Conservation (phyloP, 176 grass and related monocot species). For the Hordeum vulgare region MorexV3_pseudomolecules_assembly NC_058522.1:333921445-333921944, state of each 20-base stretch:
- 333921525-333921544: background rate
- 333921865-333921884: background rate
- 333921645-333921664: background rate
- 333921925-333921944: background rate
- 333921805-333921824: background rate
- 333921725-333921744: background rate
- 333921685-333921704: background rate
- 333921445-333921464: background rate
- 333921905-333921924: background rate
- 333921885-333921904: background rate
- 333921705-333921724: background rate
- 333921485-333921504: background rate
- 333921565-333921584: background rate
- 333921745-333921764: background rate
- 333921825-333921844: background rate
- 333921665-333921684: background rate
- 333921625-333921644: background rate
- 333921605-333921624: background rate
- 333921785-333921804: background rate
- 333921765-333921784: background rate
- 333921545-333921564: background rate
- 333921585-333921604: background rate
- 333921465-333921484: background rate
- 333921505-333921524: background rate
- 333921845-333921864: background rate